Percentiles rank a stretch among this genome's conserved stretches.
Conservation (phyloP, 257 asterid species). For the Solanum gracilifrons region DNA sequence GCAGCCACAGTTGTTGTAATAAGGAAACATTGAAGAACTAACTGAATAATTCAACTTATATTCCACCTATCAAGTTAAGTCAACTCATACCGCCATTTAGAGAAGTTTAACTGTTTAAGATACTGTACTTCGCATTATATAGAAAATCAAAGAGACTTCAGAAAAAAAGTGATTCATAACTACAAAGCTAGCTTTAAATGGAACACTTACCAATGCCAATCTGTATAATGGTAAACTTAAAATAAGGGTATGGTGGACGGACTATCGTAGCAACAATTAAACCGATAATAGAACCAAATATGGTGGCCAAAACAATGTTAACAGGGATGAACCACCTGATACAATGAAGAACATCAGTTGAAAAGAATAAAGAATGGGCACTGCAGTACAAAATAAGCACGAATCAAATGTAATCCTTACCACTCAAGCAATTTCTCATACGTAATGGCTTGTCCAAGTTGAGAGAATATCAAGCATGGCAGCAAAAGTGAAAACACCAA, state of each 20-base stretch:
- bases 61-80: neutral
- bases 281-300: slow-evolving; percentile 87
- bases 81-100: neutral
- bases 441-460: slow-evolving; percentile 88
- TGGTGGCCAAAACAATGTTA: slow-evolving; percentile 67
- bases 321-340: slow-evolving; percentile 98
- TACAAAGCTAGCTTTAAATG: neutral
- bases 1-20: neutral
- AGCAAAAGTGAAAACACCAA: slow-evolving; percentile 93
- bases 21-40: neutral
- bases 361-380: neutral
- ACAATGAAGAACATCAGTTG: neutral
- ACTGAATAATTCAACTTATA: neutral
- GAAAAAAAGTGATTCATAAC: neutral
- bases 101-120: neutral
- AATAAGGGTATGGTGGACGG: slow-evolving; percentile 85
- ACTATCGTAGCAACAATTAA: slow-evolving; percentile 52
- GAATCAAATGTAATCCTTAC: slow-evolving; percentile 19
- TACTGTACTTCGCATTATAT: neutral
- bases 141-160: neutral
- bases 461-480: slow-evolving; percentile 92
- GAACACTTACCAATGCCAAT: slow-evolving; percentile 70
- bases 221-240: slow-evolving; percentile 80
- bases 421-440: slow-evolving; percentile 65
- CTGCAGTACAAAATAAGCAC: neutral